Base-by-base conservation (phyloP, 2,329 filamentous ascomycete genomes). In the Sporothrix curviconia region DNA sequence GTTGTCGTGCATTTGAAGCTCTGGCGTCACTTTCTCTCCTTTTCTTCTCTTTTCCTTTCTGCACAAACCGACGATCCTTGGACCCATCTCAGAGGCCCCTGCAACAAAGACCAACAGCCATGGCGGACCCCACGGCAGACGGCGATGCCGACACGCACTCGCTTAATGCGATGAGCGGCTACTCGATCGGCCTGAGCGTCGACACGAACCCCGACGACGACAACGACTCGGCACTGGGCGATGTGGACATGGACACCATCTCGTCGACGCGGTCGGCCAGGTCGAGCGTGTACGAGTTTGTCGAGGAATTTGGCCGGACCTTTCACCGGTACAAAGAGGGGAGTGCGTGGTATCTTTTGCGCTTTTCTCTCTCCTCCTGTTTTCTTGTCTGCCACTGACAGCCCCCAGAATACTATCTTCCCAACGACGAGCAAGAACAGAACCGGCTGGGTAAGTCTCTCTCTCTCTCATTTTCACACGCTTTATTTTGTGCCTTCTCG, bases 291-390 rank as follows among this genome's bases (percentile, higher is more conserved):
- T 60, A 60, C 40, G 7, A 58, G 12, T 60, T 60, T 36, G 59
- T 60, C 22, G 55, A 60, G 9, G 51, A 60, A 34, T 60, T 60
- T 55, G 59, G 59, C 32, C 59, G 59, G 12, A 60, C 59, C 7
- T 60, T 58, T 12, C 59, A 60, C 46, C 46, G 40, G 11, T 60
- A 60, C 55, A 60, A 60, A 39, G 59, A 60, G 40, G 59, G 59
- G n/a, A 58, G 53, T 56, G 17, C 24, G 53, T 39, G 14, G 39
- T 19, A 3, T 15, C 12, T 22, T 14, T 40, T 12, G 34, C 17
- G 3, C 15, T 6, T 11, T 22, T 36, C 3, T 39, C 7, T 28
- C 4, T 3, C 28, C 6, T 52, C 22, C 22, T 32, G 15, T 15
- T 22, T 9, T 5, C 7, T 22, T 17, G 3, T 24, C 6, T 6